Evolutionary conservation across 2,329 filamentous ascomycete species (phyloP), one percentile per base, ranked within the genome.

Genomic region (Colletotrichum zoysiae): DNA sequence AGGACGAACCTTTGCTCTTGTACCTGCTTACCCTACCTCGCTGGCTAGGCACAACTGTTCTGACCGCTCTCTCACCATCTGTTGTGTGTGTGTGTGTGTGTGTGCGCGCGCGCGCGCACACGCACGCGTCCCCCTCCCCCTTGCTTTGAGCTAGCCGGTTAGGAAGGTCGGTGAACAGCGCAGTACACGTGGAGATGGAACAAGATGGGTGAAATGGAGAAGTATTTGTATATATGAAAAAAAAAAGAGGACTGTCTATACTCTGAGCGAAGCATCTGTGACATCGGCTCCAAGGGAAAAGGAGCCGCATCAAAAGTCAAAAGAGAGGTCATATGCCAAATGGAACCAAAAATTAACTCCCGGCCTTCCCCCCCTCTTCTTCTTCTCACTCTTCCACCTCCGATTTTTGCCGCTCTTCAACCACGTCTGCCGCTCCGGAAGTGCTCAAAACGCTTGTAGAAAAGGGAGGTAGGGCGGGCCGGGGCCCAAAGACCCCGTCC

Each of bases 341-440:
- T 65, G 55, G 48, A 60, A 59, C 65, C 69, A 69, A 56, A 40
- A 50, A 51, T 64, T 26, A 64, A 46, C n/a, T 51, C 30, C 12
- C 50, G 26, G n/a, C 46, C 46, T 48, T n/a, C 9, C 35, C 48
- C 20, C 20, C 33, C 23, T 6, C 44, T 16, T 51, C 6, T 16
- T 51, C 6, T 18, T 18, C 42, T 44, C 18, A 4, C 42, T 46
- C 11, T 1, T 46, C 44, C 42, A 20, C 16, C 30, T 23, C 33
- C 40, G 26, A 55, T 35, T 35, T 30, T 46, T 48, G 20, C 44
- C 30, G 30, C 20, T 38, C 30, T n/a, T 51, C 26, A 26, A 23
- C n/a, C 44, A 50, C 35, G 59, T 12, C 12, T 26, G 44, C 44
- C 33, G 33, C 44, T 50, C 42, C 20, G 30, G 30, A 11, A 14